These are phyloP conservation scores for Russula olivacea DNA, from an alignment of 768 basidiomycete genomes.

Conservation along the genomic window DNA sequence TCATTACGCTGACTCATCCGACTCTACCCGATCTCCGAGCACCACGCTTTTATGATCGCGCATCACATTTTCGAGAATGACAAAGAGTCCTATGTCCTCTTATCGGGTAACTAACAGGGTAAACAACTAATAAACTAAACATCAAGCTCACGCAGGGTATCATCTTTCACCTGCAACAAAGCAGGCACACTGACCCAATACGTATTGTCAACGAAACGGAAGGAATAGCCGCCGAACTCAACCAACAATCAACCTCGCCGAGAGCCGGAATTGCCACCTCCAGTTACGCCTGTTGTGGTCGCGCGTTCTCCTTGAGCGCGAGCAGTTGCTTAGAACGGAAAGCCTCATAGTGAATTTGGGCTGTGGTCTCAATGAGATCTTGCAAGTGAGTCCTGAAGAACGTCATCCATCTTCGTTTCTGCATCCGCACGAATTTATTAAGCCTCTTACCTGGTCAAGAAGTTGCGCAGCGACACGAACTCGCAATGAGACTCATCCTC, in stretches of 20 bases:
- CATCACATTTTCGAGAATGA: neutral
- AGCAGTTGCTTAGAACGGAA: conserved; percentile 98
- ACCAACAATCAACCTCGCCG: neutral
- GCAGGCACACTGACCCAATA: neutral
- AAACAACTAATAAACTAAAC: neutral
- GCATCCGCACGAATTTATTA: conserved; percentile 1
- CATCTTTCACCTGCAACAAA: neutral
- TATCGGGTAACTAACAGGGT: neutral
- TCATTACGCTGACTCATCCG: neutral
- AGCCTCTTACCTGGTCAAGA: conserved; percentile 71
- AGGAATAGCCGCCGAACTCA: neutral
- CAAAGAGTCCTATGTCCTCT: neutral
- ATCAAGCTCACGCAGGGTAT: neutral
- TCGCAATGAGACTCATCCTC: conserved; percentile 97
- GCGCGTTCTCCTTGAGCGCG: conserved; percentile 76
- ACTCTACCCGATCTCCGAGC: neutral
- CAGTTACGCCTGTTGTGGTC: conserved; percentile 23
- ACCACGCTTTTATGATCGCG: neutral
- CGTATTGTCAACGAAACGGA: neutral
- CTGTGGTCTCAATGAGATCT: conserved; percentile 97
- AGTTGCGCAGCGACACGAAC: conserved; percentile 95
- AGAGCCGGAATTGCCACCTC: neutral
- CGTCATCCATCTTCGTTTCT: neutral
- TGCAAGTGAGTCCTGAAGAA: conserved; percentile 82
- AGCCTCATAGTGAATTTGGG: conserved; percentile 98